phyloP scores from a whole-genome alignment of 2,329 filamentous ascomycete species.

The Trichoderma polysporum region DNA sequence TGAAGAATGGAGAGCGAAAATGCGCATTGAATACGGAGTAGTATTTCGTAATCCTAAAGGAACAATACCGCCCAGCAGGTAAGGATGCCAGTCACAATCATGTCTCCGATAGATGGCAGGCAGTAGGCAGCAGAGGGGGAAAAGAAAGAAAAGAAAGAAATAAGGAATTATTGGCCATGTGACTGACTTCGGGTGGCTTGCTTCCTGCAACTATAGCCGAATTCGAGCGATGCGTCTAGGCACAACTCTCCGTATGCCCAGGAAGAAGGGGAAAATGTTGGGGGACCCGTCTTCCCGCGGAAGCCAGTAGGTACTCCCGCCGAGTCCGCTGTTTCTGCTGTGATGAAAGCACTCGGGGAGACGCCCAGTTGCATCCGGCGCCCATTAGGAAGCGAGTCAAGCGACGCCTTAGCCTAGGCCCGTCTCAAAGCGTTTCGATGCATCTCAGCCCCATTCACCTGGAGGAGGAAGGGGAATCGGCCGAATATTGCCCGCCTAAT shows the following conservation, averaged over 20 bases:
- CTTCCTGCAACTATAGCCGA: slow-evolving; percentile 2
- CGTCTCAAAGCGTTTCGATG: slow-evolving; percentile 8
- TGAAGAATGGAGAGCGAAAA: neutral
- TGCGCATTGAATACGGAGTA: neutral
- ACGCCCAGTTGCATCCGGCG: slow-evolving; percentile 8
- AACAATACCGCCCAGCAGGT: neutral
- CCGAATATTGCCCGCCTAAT: slow-evolving; percentile 1
- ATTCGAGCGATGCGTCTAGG: neutral
- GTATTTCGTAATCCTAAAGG: neutral
- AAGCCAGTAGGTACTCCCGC: slow-evolving; percentile 7
- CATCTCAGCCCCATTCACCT: slow-evolving; percentile 14
- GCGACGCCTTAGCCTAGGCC: neutral
- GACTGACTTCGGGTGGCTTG: neutral
- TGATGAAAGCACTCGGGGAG: slow-evolving; percentile 14
- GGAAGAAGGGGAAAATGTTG: neutral
- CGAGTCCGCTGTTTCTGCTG: neutral
- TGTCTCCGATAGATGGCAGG: neutral
- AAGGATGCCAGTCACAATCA: slow-evolving; percentile 2
- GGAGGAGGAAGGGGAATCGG: neutral
- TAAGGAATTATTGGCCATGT: slow-evolving; percentile 8
- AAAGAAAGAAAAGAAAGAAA: neutral
- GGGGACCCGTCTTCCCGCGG: slow-evolving; percentile 5
- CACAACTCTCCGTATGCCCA: neutral
- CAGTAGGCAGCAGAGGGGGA: neutral
- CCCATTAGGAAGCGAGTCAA: slow-evolving; percentile 1